A percentile compares a stretch with the other conserved stretches of the same genome.
These are phyloP conservation scores for Rhodotorula sp. DNA, from an alignment of 1,284 basidiomycete genomes.

Conservation along the genomic window DNA sequence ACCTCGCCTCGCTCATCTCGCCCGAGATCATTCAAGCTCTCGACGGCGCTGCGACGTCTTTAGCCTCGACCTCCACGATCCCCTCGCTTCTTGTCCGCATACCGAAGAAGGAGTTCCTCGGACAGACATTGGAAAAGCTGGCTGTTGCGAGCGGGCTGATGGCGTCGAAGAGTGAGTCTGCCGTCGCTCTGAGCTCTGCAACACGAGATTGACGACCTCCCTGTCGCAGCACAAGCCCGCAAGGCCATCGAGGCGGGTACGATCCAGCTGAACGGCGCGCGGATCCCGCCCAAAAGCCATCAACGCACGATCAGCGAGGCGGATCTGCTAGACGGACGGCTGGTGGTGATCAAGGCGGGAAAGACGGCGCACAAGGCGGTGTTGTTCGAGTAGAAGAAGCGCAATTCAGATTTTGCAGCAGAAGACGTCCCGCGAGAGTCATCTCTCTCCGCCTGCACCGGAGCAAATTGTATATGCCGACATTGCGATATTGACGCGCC, in stretches of 20 bases:
- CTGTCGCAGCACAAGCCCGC: too few species aligned
- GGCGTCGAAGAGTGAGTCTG: conserved; percentile 33
- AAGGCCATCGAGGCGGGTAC: conserved; percentile 57
- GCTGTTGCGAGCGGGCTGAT: conserved; percentile 26
- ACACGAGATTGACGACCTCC: too few species aligned
- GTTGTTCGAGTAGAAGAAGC: conserved; percentile 25
- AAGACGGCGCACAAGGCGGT: conserved; percentile 60
- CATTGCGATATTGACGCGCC: too few species aligned
- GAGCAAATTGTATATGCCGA: too few species aligned
- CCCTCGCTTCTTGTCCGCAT: conserved; percentile 60
- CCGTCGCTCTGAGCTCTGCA: background rate
- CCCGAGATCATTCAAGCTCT: conserved; percentile 60
- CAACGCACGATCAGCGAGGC: conserved; percentile 49
- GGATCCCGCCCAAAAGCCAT: conserved; percentile 46
- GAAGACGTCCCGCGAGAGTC: too few species aligned
- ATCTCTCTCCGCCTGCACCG: too few species aligned
- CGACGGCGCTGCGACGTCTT: conserved; percentile 57
- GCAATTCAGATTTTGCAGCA: too few species aligned
- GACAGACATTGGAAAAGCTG: conserved; percentile 25
- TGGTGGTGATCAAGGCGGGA: conserved; percentile 70
- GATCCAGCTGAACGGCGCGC: conserved; percentile 58
- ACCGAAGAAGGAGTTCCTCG: conserved; percentile 55
- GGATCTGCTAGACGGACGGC: conserved; percentile 62
- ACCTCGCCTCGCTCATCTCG: conserved; percentile 52
- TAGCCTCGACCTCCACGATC: conserved; percentile 54